phyloP scores from a whole-genome alignment of 202 grass and related monocot species.

The Setaria viridis region DNA sequence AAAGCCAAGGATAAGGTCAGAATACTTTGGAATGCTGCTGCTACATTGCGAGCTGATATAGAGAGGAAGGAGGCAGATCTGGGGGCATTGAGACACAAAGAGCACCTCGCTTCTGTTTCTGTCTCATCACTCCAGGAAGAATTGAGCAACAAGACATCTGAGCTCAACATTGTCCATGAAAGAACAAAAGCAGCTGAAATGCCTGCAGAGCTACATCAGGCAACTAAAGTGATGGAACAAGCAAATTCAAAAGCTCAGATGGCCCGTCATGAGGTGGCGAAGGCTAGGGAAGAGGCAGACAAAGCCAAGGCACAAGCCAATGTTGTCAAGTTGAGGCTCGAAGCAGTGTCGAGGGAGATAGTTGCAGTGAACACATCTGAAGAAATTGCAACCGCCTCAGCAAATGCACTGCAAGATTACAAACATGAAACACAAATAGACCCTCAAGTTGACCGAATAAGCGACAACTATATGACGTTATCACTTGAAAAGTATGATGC shows the following conservation, averaged over 20 bases:
- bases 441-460: conserved; percentile 32
- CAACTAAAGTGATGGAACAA: conserved; percentile 59
- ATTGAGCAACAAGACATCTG: conserved; percentile 48
- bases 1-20: conserved; percentile 60
- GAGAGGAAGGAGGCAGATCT: conserved; percentile 53
- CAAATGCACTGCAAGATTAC: conserved; percentile 64
- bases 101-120: conserved; percentile 50
- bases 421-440: conserved; percentile 44
- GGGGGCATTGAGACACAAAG: conserved; percentile 51
- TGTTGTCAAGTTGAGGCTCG: conserved; percentile 62
- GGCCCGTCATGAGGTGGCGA: conserved; percentile 58
- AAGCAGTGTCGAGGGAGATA: conserved; percentile 69
- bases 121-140: conserved; percentile 65
- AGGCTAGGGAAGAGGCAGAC: conserved; percentile 64
- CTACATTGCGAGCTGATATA: conserved; percentile 61
- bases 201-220: conserved; percentile 52
- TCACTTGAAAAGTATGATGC: conserved; percentile 69
- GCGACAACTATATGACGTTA: conserved; percentile 48
- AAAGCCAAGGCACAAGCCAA: conserved; percentile 53
- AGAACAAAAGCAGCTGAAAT: conserved; percentile 57
- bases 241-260: conserved; percentile 49
- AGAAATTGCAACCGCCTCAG: conserved; percentile 64
- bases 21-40: conserved; percentile 54
- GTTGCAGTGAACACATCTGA: conserved; percentile 69
- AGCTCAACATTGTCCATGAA: conserved; percentile 47